Percentiles rank a stretch among this genome's conserved stretches.
These are phyloP conservation scores for Pezizomycotina sp. DNA, from an alignment of 2,329 filamentous ascomycete genomes.

Conservation along the genomic window DNA sequence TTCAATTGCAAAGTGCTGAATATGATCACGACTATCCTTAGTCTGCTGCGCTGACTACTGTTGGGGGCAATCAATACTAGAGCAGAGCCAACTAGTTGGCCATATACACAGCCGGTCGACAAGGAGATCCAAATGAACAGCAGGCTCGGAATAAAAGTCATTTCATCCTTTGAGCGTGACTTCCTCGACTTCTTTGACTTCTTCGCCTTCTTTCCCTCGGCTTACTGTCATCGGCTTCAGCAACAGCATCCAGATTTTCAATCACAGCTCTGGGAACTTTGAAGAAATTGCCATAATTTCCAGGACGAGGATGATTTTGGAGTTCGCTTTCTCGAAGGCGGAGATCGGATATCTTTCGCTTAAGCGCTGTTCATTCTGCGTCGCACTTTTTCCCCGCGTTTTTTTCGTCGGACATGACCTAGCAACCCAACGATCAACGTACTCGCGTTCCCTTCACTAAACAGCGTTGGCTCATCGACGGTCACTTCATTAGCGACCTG, in stretches of 20 bases:
- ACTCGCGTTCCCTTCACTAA: slow-evolving; percentile 46
- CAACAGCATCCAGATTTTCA: slow-evolving; percentile 28
- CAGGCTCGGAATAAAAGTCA: too few relatives aligned
- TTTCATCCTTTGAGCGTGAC: slow-evolving; percentile 38
- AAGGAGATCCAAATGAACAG: slow-evolving; percentile 51
- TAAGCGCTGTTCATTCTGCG: slow-evolving; percentile 39
- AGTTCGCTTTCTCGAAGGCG: slow-evolving; percentile 58
- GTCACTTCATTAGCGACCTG: slow-evolving; percentile 44
- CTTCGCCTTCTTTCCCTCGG: slow-evolving; percentile 29
- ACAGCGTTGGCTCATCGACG: slow-evolving; percentile 33
- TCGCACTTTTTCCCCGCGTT: slow-evolving; percentile 33
- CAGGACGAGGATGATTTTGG: slow-evolving; percentile 64
- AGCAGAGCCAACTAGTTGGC: slow-evolving; percentile 47
- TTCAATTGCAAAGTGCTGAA: slow-evolving; percentile 63
- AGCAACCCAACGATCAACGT: slow-evolving; percentile 56
- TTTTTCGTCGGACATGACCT: slow-evolving; percentile 40
- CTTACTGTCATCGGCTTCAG: slow-evolving; percentile 29
- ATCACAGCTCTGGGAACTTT: slow-evolving; percentile 31
- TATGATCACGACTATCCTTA: slow-evolving; percentile 38
- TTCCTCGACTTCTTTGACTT: slow-evolving; percentile 28
- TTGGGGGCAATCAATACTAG: slow-evolving; percentile 21
- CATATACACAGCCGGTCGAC: slow-evolving; percentile 68
- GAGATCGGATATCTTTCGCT: slow-evolving; percentile 46
- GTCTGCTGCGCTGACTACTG: slow-evolving; percentile 10
- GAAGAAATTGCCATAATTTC: slow-evolving; percentile 58